These are phyloP conservation scores for Hypoxylon sp. DNA, from an alignment of 2,329 filamentous ascomycete genomes.

Conservation along the genomic window DNA sequence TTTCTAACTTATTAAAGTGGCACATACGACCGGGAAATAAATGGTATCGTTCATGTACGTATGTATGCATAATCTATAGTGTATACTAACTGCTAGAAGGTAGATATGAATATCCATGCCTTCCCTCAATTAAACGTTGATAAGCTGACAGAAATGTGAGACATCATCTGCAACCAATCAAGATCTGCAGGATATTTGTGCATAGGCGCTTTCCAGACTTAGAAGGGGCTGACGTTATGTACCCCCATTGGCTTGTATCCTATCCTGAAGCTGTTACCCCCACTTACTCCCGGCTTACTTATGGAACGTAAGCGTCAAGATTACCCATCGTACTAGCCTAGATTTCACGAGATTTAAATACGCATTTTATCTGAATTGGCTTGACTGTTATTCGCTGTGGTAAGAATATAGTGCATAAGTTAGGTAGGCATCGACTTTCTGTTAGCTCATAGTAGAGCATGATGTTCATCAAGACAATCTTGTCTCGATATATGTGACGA, in stretches of 20 bases:
- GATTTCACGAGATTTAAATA: not conserved
- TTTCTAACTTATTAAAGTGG: not conserved
- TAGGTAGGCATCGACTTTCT: not conserved
- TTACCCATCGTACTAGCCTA: not conserved
- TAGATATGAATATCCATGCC: not conserved
- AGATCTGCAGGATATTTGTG: constrained; percentile 36
- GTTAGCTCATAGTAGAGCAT: too few species aligned
- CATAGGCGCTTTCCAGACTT: constrained; percentile 22
- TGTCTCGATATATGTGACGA: too few species aligned
- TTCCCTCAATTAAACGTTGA: not conserved
- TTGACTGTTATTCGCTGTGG: not conserved
- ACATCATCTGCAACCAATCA: constrained; percentile 17
- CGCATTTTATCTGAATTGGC: not conserved
- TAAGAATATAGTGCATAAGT: not conserved
- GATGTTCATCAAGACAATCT: too few species aligned
- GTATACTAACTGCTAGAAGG: not conserved
- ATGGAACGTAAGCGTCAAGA: constrained; percentile 6
- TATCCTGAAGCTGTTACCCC: constrained; percentile 2
- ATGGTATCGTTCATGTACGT: not conserved
- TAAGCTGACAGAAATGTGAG: constrained; percentile 11
- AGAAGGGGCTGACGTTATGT: constrained; percentile 14
- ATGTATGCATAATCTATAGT: not conserved
- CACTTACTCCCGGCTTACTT: constrained; percentile 16
- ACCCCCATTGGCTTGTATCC: constrained; percentile 26
- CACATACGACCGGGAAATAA: not conserved